Conservation (phyloP, 2,329 filamentous ascomycete genomes). For the Sordariomycetes sp. region DNA sequence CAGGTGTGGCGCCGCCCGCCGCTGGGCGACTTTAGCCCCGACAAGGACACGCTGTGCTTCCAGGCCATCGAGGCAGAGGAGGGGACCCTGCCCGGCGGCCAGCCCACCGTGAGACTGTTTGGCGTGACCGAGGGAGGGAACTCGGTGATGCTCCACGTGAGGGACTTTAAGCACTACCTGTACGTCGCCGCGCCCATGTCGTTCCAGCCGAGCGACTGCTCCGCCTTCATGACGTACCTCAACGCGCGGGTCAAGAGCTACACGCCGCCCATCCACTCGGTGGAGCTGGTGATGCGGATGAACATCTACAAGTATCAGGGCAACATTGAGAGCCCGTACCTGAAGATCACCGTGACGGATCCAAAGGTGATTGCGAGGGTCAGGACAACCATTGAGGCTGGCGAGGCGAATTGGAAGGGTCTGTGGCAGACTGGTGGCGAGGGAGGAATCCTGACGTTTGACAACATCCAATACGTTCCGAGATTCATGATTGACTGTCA, state of each 20-base stretch:
- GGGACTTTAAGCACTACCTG: conserved; percentile 90
- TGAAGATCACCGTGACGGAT: conserved; percentile 88
- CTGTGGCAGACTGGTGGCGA: conserved; percentile 64
- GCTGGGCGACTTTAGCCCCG: conserved; percentile 35
- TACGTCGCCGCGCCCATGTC: conserved; percentile 79
- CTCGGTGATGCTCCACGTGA: conserved; percentile 90
- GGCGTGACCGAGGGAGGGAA: conserved; percentile 76
- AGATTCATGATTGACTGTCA: conserved; percentile 97
- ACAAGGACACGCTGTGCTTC: conserved; percentile 64
- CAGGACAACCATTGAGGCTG: conserved; percentile 60
- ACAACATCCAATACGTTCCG: conserved; percentile 89
- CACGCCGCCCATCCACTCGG: conserved; percentile 62
- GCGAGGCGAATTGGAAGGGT: conserved; percentile 76
- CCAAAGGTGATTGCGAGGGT: conserved; percentile 72
- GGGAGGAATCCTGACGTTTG: conserved; percentile 75
- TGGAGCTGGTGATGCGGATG: conserved; percentile 72
- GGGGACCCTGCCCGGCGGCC: conserved; percentile 65
- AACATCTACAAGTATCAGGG: conserved; percentile 92
- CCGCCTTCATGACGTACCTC: conserved; percentile 65
- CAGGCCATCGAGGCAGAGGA: conserved; percentile 95
- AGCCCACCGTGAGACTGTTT: conserved; percentile 75
- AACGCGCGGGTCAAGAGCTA: conserved; percentile 66
- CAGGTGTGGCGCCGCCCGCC: conserved; percentile 71
- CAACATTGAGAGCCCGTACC: conserved; percentile 79
- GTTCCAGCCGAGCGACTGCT: conserved; percentile 69